A percentile compares a stretch with the other conserved stretches of the same genome.
Conservation (phyloP, 2,329 filamentous ascomycete genomes). For the Ophiosphaerella narmari region DNA sequence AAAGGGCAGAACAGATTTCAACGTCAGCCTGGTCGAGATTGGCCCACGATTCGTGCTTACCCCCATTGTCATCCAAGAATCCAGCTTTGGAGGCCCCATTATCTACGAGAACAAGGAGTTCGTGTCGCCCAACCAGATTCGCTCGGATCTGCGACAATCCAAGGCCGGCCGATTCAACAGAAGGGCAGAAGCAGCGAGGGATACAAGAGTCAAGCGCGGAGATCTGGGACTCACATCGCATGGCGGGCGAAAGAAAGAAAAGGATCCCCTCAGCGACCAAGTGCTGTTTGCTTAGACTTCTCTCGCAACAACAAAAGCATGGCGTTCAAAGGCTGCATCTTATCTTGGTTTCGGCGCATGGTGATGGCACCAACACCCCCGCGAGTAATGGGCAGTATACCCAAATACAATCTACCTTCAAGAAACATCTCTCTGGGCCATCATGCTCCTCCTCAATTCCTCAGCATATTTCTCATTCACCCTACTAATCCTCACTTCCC, state of each 20-base stretch:
- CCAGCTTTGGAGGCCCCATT: conserved; percentile 91
- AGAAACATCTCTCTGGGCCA: conserved; percentile 14
- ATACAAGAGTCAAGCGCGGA: conserved; percentile 74
- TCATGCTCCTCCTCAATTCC: conserved; percentile 42
- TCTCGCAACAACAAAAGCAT: conserved; percentile 13
- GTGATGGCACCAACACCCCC: neutral
- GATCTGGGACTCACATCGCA: conserved; percentile 74
- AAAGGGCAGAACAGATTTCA: conserved; percentile 63
- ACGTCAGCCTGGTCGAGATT: conserved; percentile 87
- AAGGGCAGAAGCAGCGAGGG: conserved; percentile 73
- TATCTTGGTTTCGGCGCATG: neutral
- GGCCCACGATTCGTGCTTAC: conserved; percentile 91
- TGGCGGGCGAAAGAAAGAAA: conserved; percentile 65
- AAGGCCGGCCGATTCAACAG: conserved; percentile 80
- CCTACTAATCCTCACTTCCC: conserved; percentile 45
- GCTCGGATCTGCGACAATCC: conserved; percentile 75
- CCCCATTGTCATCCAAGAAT: conserved; percentile 93
- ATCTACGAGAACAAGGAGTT: conserved; percentile 99
- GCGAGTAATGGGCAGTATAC: neutral
- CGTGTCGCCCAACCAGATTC: conserved; percentile 92
- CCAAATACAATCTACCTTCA: neutral
- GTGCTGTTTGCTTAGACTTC: conserved; percentile 70
- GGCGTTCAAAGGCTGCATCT: conserved; percentile 17
- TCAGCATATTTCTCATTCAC: conserved; percentile 46
- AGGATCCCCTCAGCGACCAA: conserved; percentile 75